These are phyloP conservation scores for Hydrangea macrophylla DNA, from an alignment of 148 eudicot genomes.

Conservation along the genomic window DNA sequence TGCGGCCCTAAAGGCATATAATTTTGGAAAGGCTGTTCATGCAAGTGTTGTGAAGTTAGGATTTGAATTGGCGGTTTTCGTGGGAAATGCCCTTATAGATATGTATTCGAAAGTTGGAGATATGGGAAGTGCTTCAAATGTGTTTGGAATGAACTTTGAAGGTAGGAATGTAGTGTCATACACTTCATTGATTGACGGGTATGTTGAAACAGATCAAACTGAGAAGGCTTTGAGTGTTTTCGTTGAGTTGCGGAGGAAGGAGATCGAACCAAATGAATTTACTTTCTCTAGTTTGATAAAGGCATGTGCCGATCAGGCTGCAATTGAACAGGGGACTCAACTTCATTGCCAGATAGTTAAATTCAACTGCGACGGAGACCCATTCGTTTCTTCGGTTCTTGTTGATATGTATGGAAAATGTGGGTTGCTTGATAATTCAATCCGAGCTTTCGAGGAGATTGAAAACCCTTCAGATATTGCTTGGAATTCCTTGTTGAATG, in stretches of 20 bases:
- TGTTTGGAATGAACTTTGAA: slow-evolving; percentile 17
- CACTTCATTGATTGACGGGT: slow-evolving; percentile 46
- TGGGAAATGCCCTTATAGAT: slow-evolving; percentile 42
- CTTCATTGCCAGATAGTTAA: slow-evolving; percentile 44
- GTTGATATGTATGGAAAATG: slow-evolving; percentile 55
- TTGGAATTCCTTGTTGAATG: slow-evolving; percentile 41
- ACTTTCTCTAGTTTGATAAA: slow-evolving; percentile 46
- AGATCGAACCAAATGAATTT: slow-evolving; percentile 40
- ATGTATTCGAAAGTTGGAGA: slow-evolving; percentile 38
- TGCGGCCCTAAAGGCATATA: slow-evolving; percentile 25
- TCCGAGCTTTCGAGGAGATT: slow-evolving; percentile 25
- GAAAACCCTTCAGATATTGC: slow-evolving; percentile 21
- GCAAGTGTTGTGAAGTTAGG: slow-evolving; percentile 33
- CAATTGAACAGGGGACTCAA: slow-evolving; percentile 47
- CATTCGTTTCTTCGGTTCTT: slow-evolving; percentile 34
- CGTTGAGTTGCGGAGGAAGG: slow-evolving; percentile 27
- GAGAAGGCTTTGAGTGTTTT: slow-evolving; percentile 30
- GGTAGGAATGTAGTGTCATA: slow-evolving; percentile 35
- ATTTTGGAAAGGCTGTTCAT: slow-evolving; percentile 29
- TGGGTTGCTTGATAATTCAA: slow-evolving; percentile 40
- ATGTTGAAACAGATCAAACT: slow-evolving; percentile 30
- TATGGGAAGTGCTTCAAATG: slow-evolving; percentile 33
- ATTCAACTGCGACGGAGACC: slow-evolving; percentile 23
- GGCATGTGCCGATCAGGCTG: slow-evolving; percentile 53
- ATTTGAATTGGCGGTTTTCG: slow-evolving; percentile 26